Evolutionary conservation across 1,284 basidiomycete genomes (phyloP), one percentile per base, ranked within the genome.

Genomic region (Austroboletus rostrupii): DNA sequence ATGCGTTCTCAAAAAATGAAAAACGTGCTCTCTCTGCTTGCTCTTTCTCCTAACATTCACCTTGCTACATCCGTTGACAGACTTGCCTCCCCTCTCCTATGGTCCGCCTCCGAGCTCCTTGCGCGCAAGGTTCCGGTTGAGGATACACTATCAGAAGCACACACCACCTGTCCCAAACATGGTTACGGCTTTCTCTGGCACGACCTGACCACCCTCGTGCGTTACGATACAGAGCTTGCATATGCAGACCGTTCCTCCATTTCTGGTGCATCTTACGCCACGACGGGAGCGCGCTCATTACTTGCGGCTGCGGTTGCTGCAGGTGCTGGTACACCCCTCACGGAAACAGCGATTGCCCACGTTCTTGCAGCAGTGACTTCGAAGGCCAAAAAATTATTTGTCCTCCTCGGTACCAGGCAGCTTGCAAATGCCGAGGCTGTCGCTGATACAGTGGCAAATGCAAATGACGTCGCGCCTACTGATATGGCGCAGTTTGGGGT

Each of bases 131-230:
- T 55, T 43, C 29, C 47, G 33, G 50, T 55, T 10, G 35, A 43
- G 3, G 50, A 65, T 29, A 11, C 45, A 21, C 2, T 38, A 14
- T 43, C 43, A 3, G 11, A 12, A 45, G 54, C n/a, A 55, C 61
- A 44, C 5, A n/a, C 41, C 9, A 43, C 44, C 20, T 52, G 66
- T 10, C 69, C 72, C 3, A 66, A 64, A 26, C 73, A 80, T 31
- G 87, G 87, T 2, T 92, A 87, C 68, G 78, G 84, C 7, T 95
- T 90, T 84, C 70, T 95, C 14, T 93, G 90, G 81, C 91, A 96
- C 68, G 89, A 93, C 65, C 66, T 89, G 16, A 89, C 92, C 3
- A 96, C 94, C 0, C 85, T 91, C 57, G 74, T 74, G 21, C 76
- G 89, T 2, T 96, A 95, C 71, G 85, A 88, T 61, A 75, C 80